Evolutionary conservation across 495 filamentous ascomycete genomes (phyloP).

Genomic region (Tuber magnatum): DNA sequence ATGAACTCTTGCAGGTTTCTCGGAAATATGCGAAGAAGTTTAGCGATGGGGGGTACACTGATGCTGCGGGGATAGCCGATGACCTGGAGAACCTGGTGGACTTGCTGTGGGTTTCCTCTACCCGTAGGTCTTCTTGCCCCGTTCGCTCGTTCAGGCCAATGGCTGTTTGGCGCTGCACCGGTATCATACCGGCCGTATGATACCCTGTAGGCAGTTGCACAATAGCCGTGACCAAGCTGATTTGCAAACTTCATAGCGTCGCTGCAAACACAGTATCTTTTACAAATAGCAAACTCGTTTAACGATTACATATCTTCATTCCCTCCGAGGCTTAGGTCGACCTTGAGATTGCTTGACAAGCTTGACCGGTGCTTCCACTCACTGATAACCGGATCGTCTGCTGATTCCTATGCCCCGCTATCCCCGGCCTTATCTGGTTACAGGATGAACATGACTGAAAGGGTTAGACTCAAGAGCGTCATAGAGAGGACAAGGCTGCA

Average conservation of each 20-base stretch:
- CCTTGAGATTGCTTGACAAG: slow-evolving; percentile 30
- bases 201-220: neutral
- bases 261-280: slow-evolving; percentile 36
- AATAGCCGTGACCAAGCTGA: neutral
- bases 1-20: slow-evolving; percentile 31
- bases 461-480: slow-evolving; percentile 35
- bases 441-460: slow-evolving; percentile 38
- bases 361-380: slow-evolving; percentile 38
- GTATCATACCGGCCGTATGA: neutral
- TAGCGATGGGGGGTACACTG: slow-evolving; percentile 26
- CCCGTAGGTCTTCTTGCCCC: slow-evolving; percentile 23
- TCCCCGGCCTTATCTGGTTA: slow-evolving; percentile 7
- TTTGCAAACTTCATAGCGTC: slow-evolving; percentile 21
- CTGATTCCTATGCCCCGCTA: slow-evolving; percentile 8
- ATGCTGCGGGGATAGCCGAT: slow-evolving; percentile 9
- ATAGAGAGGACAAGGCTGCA: slow-evolving; percentile 40
- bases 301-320: slow-evolving; percentile 41
- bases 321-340: slow-evolving; percentile 14
- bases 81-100: slow-evolving; percentile 38
- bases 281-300: slow-evolving; percentile 39
- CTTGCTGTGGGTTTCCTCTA: slow-evolving; percentile 40
- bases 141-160: neutral
- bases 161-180: neutral
- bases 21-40: slow-evolving; percentile 36
- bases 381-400: slow-evolving; percentile 26